Base-by-base conservation (phyloP, 768 basidiomycete species). In the Leucogyrophana mollusca region DNA sequence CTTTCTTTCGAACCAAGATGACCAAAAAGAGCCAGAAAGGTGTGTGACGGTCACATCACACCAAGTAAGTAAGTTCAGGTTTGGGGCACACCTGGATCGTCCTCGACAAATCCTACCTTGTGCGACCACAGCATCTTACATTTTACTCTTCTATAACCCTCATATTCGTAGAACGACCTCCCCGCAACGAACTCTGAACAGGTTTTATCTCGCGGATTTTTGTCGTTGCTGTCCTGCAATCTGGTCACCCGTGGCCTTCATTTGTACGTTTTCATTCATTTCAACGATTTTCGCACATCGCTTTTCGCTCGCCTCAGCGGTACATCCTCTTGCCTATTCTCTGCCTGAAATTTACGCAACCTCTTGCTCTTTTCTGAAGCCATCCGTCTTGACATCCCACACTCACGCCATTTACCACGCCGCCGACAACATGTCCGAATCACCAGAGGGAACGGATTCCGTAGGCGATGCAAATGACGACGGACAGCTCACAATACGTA, bases 401-500 rank as follows among this genome's bases (percentile, higher is more conserved):
- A 13, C 7, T 13, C 13, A 30, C 27, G 7, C 9, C 40, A 18
- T 8, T 22, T 21, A 23, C 14, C n/a, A 16, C 46, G 43, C 24
- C 21, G 17, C 24, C 47, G n/a, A 47, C 44, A 43, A 50, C 24
- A 68, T 65, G 66, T 68, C 73, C 34, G 60, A 66, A 43, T 68
- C 67, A 30, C 62, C 57, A 40, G 66, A 72, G 25, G 72, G 68
- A 38, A 56, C 57, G 56, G 69, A 70, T 52, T 66, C 67, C 24
- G 56, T 61, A 21, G 71, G 65, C 49, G 73, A 73, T 46, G 53
- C 59, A 46, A 65, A 66, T 47, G 78, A 76, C 61, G 78, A 79
- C 58, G 69, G 68, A 40, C 77, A 76, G 50, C 70, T 84, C 54
- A 82, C 76, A 38, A 83, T 85, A 56, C 73, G 78, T 48, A 85